A percentile compares a stretch with the other conserved stretches of the same genome.
Evolutionary conservation across 192 early-diverging fungal genomes (phyloP).

Genomic region (Rhizophagus clarus): DNA sequence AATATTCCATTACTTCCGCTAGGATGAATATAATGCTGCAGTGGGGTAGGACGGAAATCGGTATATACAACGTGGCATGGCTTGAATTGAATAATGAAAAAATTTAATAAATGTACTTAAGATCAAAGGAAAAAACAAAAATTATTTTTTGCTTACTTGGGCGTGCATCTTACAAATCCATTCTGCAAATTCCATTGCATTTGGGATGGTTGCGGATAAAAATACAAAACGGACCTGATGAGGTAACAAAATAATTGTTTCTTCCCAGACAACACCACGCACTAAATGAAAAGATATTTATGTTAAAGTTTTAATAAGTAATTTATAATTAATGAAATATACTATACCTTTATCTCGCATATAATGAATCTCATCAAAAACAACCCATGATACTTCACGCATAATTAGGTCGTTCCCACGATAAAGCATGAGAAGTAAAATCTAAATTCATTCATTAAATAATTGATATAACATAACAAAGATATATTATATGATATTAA

Average conservation of each 20-base stretch:
- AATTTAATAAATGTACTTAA: background rate
- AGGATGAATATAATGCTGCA: slow-evolving; percentile 97
- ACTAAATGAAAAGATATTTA: slow-evolving; percentile 29
- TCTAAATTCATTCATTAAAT: slow-evolving; percentile 63
- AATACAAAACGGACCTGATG: slow-evolving; percentile 92
- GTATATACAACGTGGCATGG: slow-evolving; percentile 98
- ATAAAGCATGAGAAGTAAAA: slow-evolving; percentile 96
- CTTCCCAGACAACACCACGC: slow-evolving; percentile 99
- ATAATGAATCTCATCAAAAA: slow-evolving; percentile 99
- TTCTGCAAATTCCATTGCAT: slow-evolving; percentile 99
- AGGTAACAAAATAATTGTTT: slow-evolving; percentile 94
- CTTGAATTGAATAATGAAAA: slow-evolving; percentile 9
- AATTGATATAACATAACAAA: slow-evolving; percentile 57
- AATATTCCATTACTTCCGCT: slow-evolving; percentile 91
- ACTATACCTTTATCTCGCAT: slow-evolving; percentile 86
- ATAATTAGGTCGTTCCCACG: slow-evolving; percentile 93
- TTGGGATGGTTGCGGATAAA: slow-evolving; percentile 97
- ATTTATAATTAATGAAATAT: background rate
- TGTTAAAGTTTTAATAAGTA: slow-evolving; percentile 17
- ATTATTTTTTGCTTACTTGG: slow-evolving; percentile 43
- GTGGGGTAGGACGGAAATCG: slow-evolving; percentile 92
- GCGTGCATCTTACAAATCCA: slow-evolving; percentile 96
- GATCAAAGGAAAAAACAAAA: background rate
- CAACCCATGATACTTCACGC: slow-evolving; percentile 96
- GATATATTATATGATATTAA: background rate